Evolutionary conservation across 805 yeast genomes (phyloP).

Genomic region (Komagataella mondaviorum): DNA sequence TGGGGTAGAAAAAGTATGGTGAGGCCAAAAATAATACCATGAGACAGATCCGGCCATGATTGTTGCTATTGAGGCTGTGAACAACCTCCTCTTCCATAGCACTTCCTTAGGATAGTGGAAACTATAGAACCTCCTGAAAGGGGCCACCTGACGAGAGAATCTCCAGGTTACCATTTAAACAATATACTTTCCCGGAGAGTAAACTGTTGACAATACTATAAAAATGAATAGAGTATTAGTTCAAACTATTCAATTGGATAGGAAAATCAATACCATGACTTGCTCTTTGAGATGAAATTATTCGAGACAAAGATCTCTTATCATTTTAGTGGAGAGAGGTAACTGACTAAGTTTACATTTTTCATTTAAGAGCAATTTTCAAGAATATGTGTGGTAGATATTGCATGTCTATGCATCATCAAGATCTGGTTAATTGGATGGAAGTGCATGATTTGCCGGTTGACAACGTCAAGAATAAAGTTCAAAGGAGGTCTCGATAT

Average conservation of each 20-base stretch:
- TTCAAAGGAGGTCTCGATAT: slow-evolving; percentile 23
- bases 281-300: not conserved
- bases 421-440: slow-evolving; percentile 27
- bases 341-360: not conserved
- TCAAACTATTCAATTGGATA: not conserved
- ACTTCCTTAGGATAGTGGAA: slow-evolving; percentile 7
- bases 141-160: not conserved
- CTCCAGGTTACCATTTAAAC: not conserved
- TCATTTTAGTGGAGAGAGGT: not conserved
- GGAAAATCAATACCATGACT: not conserved
- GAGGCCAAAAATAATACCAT: slow-evolving; percentile 45
- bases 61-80: slow-evolving; percentile 6
- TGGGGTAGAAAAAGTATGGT: slow-evolving; percentile 49
- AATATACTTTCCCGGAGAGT: not conserved
- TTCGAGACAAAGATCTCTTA: slow-evolving; percentile 4
- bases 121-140: slow-evolving; percentile 5
- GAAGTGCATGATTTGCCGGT: slow-evolving; percentile 11
- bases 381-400: not conserved
- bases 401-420: slow-evolving; percentile 15
- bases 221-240: not conserved
- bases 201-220: not conserved
- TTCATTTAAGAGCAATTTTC: not conserved
- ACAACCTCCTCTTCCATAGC: slow-evolving; percentile 7
- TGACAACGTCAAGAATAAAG: slow-evolving; percentile 11
- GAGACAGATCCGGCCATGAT: slow-evolving; percentile 8